Base-by-base conservation (phyloP, 2,329 filamentous ascomycete species). In the Fusarium sp. region DNA sequence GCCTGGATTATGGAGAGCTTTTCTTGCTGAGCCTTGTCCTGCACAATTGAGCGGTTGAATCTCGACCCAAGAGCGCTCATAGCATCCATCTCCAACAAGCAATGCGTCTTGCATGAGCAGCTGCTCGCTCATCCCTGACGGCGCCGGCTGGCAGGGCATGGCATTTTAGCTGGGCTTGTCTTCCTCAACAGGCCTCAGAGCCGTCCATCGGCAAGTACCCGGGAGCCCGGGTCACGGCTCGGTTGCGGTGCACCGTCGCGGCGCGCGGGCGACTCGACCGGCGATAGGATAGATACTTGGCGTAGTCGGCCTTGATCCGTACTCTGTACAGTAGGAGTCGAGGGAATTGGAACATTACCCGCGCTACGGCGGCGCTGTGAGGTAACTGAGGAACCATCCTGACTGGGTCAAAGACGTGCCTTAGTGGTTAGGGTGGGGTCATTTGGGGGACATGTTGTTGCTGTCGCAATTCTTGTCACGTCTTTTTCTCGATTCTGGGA, bases 141-240 rank as follows among this genome's bases (percentile, higher is more conserved):
- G 20, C 29, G 31, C 52, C 20, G 43, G 14, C 43, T 48, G 43
- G 45, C 45, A 50, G 45, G 45, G 45, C 45, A 50, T 50, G 45
- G 45, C 45, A 50, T 50, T 50, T 27, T 48, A 22, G 43, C 43
- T 45, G 20, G 43, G 43, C 43, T 48, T 33, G 52, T 57, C 33
- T 20, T 35, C 31, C 41, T 48, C 58, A 10, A 61, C 58, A 61
- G 18, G 39, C 58, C 45, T 45, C 41, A 31, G 61, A 48, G 43
- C 69, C 64, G 37, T 65, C 61, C 61, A 59, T 73, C 72, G 73
- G 73, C 64, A 68, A 73, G 73, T 65, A 76, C 73, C 73, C 73
- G 72, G 72, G 66, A 75, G 69, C 73, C 70, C 73, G 69, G 69
- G 67, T 73, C 73, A 68, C 64, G 73, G 73, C 69, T 75, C 68